Base-by-base conservation (phyloP, 768 basidiomycete genomes). In the Tylopilus intermedius region DNA sequence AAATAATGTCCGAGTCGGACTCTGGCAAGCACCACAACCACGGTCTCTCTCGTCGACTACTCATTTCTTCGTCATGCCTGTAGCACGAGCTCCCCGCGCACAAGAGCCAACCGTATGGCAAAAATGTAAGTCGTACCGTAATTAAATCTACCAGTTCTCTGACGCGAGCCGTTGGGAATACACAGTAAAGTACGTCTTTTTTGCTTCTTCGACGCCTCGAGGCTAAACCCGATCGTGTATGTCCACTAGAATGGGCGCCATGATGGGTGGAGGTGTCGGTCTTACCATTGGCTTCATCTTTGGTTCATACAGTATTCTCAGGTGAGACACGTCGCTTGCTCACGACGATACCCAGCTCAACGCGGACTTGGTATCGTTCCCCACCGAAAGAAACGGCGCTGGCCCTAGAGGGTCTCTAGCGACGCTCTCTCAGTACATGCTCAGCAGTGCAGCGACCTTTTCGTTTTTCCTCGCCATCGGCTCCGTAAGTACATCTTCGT, bases 211-310 rank as follows among this genome's bases (percentile, higher is more conserved):
- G 44, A 40, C 21, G 33, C 57, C 24, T n/a, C 44, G 29, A 21
- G 14, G 44, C 54, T 57, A 6, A 60, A 47, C 15, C 7, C 33
- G 32, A 50, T 52, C 44, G 37, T 53, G 39, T 44, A 32, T 48
- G 30, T 61, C 54, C 54, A 55, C n/a, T 60, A 92, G 90, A 70
- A 93, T 93, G 90, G 90, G 90, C 61, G 91, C 90, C 42, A 71
- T 90, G 53, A 92, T 92, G 90, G 90, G 90, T 51, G 89, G 86
- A 61, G 90, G 91, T 53, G 94, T 97, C 49, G 95, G 95, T 11
- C 79, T 96, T 43, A 95, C 94, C 32, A 96, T 97, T 65, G 95
- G 96, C 15, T 97, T 98, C 74, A 85, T 99, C 55, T 98, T 98
- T 64, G 95, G 95, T 40, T 84, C 87, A 26, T 96, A 88, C 76